These are phyloP conservation scores for Botrytis hyacinthi DNA, from an alignment of 2,329 filamentous ascomycete species.

Conservation along the genomic window DNA sequence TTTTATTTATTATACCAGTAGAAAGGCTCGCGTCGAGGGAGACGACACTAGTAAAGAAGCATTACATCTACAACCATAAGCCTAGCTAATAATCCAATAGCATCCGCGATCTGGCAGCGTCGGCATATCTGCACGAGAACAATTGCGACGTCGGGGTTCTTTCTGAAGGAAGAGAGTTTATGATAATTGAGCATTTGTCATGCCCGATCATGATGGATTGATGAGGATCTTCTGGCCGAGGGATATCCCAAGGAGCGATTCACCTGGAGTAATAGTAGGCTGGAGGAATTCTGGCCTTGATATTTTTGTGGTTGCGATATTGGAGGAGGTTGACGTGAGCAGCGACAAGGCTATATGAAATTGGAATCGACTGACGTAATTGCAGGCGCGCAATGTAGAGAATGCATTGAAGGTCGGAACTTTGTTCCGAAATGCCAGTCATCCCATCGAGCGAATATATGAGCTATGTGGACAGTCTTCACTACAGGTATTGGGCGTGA, in stretches of 20 bases:
- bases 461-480: constrained; percentile 78
- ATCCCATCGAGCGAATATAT: constrained; percentile 77
- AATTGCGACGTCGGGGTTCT: constrained; percentile 88
- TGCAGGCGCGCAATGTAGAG: constrained; percentile 66
- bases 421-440: constrained; percentile 76
- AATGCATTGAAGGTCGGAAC: constrained; percentile 81
- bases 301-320: constrained; percentile 82
- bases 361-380: constrained; percentile 31
- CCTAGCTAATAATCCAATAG: constrained; percentile 47
- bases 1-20: constrained; percentile 79
- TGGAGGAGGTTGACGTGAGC: constrained; percentile 86
- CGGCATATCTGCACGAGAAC: constrained; percentile 91
- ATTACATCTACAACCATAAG: constrained; percentile 27
- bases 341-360: constrained; percentile 13
- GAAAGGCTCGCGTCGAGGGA: constrained; percentile 79
- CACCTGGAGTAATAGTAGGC: constrained; percentile 84
- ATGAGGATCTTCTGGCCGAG: constrained; percentile 99
- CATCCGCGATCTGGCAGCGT: constrained; percentile 76
- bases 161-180: constrained; percentile 58
- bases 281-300: constrained; percentile 93
- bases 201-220: constrained; percentile 78
- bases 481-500: constrained; percentile 81
- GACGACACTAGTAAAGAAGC: constrained; percentile 66
- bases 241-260: constrained; percentile 69
- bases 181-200: constrained; percentile 45